phyloP scores from a whole-genome alignment of 345 rosid genomes.

The Excoecaria agallocha region DNA sequence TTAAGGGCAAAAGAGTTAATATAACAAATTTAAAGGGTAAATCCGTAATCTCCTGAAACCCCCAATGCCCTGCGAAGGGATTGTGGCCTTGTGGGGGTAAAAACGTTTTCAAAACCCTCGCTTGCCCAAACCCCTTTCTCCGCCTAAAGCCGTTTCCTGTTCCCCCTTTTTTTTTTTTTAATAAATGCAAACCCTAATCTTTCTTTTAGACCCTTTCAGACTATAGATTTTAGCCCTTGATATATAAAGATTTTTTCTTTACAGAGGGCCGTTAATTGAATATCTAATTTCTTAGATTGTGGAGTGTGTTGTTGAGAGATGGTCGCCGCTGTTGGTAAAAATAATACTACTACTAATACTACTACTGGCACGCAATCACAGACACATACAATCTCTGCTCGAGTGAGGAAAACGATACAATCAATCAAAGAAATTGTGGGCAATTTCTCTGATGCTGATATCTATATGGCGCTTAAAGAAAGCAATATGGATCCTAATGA shows the following conservation, averaged over 20 bases:
- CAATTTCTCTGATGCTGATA: slow-evolving; percentile 73
- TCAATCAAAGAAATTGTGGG: slow-evolving; percentile 76
- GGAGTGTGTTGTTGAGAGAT: slow-evolving; percentile 28
- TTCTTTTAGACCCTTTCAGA: not conserved
- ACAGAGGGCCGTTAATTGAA: not conserved
- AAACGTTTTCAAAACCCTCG: slow-evolving; percentile 50
- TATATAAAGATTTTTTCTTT: not conserved
- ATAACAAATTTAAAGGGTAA: not conserved
- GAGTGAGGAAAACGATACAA: slow-evolving; percentile 55
- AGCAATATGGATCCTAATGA: slow-evolving; percentile 79
- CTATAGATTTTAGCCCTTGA: not conserved
- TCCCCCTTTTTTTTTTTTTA: slow-evolving; percentile 4
- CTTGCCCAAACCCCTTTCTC: slow-evolving; percentile 23
- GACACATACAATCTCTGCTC: slow-evolving; percentile 37
- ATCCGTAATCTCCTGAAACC: not conserved
- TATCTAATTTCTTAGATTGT: not conserved
- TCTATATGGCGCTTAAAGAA: slow-evolving; percentile 64
- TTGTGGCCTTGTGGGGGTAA: not conserved
- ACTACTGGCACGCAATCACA: slow-evolving; percentile 21
- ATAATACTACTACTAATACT: not conserved
- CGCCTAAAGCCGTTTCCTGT: slow-evolving; percentile 32
- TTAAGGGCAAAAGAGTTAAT: not conserved
- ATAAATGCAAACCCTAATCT: slow-evolving; percentile 43
- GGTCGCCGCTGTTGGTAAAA: slow-evolving; percentile 35
- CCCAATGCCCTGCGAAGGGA: not conserved